These are phyloP conservation scores for Drechslera avenae DNA, from an alignment of 2,329 filamentous ascomycete species.

Conservation along the genomic window DNA sequence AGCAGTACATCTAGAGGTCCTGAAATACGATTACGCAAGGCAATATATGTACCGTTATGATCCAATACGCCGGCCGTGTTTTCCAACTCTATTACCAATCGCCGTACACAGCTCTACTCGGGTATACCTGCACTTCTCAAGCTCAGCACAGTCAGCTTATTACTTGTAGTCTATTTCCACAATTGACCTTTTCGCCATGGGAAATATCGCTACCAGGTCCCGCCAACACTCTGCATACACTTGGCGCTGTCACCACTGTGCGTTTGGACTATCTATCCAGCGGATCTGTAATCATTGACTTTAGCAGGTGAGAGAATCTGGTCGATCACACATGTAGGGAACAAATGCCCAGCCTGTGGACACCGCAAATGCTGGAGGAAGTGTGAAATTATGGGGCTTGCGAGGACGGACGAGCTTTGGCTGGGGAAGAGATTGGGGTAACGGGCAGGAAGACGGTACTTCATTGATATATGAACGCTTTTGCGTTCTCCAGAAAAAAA, in stretches of 20 bases:
- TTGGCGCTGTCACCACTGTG: conserved; percentile 5
- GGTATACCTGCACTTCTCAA: too few relatives aligned
- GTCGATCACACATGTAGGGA: background rate
- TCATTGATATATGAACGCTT: too few relatives aligned
- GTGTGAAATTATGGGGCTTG: background rate
- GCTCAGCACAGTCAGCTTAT: too few relatives aligned
- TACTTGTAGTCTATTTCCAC: too few relatives aligned
- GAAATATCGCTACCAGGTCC: background rate
- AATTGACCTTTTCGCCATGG: background rate
- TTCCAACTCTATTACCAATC: too few relatives aligned
- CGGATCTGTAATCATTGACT: background rate
- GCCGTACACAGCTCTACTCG: too few relatives aligned
- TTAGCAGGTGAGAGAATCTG: background rate
- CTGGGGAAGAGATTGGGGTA: background rate
- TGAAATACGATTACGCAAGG: too few relatives aligned
- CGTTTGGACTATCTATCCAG: background rate
- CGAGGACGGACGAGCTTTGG: conserved; percentile 7
- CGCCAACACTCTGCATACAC: background rate
- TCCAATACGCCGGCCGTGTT: too few relatives aligned
- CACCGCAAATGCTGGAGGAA: conserved; percentile 9
- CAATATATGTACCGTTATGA: too few relatives aligned
- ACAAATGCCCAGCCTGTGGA: conserved; percentile 3
- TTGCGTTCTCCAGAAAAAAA: too few relatives aligned
- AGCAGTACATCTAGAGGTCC: too few relatives aligned
- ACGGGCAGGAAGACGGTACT: background rate